These are phyloP conservation scores for Penicillium sp. DNA, from an alignment of 2,329 filamentous ascomycete genomes.

Conservation along the genomic window DNA sequence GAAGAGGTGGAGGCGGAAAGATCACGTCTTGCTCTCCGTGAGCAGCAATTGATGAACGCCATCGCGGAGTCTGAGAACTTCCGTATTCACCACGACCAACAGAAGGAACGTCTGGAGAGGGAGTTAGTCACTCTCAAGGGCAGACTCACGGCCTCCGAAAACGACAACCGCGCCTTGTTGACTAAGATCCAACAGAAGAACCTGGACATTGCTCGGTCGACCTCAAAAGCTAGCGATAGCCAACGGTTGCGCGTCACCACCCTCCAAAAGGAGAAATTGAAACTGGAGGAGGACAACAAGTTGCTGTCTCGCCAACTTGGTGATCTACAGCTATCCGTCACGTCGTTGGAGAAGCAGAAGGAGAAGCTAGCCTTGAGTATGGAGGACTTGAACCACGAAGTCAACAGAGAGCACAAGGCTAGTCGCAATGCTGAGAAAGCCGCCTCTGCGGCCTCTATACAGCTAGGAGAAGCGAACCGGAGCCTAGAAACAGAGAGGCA, in stretches of 20 bases:
- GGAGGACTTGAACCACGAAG: slow-evolving; percentile 91
- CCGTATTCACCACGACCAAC: slow-evolving; percentile 86
- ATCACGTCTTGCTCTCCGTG: slow-evolving; percentile 73
- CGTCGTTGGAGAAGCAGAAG: slow-evolving; percentile 87
- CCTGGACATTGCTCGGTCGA: slow-evolving; percentile 89
- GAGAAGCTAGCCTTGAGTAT: slow-evolving; percentile 88
- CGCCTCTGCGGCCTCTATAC: slow-evolving; percentile 76
- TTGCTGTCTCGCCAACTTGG: slow-evolving; percentile 83
- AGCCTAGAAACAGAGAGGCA: slow-evolving; percentile 91
- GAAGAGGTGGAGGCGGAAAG: slow-evolving; percentile 82
- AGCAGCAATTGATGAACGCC: slow-evolving; percentile 83
- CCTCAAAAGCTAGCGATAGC: slow-evolving; percentile 81
- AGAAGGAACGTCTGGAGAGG: slow-evolving; percentile 89
- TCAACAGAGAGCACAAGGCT: slow-evolving; percentile 85
- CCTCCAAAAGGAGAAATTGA: slow-evolving; percentile 81
- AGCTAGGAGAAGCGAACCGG: slow-evolving; percentile 86
- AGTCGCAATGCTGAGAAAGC: slow-evolving; percentile 89
- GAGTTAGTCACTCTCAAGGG: slow-evolving; percentile 92
- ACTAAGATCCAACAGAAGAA: slow-evolving; percentile 99
- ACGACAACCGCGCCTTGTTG: slow-evolving; percentile 91
- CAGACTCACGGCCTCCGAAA: slow-evolving; percentile 87
- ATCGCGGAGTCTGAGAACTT: slow-evolving; percentile 90
- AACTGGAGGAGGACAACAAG: slow-evolving; percentile 79
- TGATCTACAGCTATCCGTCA: slow-evolving; percentile 80
- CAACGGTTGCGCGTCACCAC: slow-evolving; percentile 76